These are phyloP conservation scores for Colletotrichum siamense DNA, from an alignment of 2,329 filamentous ascomycete genomes.

Conservation along the genomic window DNA sequence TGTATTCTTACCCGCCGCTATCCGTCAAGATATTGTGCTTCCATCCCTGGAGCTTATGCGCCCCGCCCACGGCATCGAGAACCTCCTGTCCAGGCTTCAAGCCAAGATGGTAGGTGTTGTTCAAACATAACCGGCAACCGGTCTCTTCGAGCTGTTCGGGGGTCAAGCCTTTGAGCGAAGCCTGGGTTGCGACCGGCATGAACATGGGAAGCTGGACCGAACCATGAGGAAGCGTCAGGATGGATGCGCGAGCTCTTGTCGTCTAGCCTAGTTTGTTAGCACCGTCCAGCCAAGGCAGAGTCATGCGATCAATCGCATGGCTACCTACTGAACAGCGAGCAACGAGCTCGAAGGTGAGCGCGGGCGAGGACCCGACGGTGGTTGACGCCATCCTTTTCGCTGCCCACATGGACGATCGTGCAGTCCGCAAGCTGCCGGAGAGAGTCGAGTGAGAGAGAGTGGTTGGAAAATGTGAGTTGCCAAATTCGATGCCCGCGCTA, in stretches of 20 bases:
- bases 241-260: conserved; percentile 90
- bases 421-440: background rate
- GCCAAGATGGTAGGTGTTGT: conserved; percentile 97
- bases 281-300: background rate
- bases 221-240: conserved; percentile 88
- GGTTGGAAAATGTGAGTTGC: background rate
- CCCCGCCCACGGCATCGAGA: conserved; percentile 85
- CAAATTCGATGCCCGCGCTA: conserved; percentile 10
- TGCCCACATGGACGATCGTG: conserved; percentile 20
- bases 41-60: conserved; percentile 95
- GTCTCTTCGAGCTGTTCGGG: conserved; percentile 91
- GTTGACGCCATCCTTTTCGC: conserved; percentile 51
- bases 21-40: conserved; percentile 91
- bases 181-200: conserved; percentile 98
- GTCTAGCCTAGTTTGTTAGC: conserved; percentile 61
- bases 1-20: conserved; percentile 65
- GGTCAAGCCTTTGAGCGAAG: conserved; percentile 91
- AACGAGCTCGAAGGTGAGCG: conserved; percentile 79
- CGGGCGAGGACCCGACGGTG: conserved; percentile 62
- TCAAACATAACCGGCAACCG: conserved; percentile 88
- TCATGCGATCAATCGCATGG: background rate
- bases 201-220: conserved; percentile 90
- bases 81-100: conserved; percentile 93
- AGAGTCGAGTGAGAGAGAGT: background rate
- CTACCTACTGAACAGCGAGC: conserved; percentile 78